Conservation (phyloP, 495 filamentous ascomycete genomes). For the Ascodesmis nigricans region DNA sequence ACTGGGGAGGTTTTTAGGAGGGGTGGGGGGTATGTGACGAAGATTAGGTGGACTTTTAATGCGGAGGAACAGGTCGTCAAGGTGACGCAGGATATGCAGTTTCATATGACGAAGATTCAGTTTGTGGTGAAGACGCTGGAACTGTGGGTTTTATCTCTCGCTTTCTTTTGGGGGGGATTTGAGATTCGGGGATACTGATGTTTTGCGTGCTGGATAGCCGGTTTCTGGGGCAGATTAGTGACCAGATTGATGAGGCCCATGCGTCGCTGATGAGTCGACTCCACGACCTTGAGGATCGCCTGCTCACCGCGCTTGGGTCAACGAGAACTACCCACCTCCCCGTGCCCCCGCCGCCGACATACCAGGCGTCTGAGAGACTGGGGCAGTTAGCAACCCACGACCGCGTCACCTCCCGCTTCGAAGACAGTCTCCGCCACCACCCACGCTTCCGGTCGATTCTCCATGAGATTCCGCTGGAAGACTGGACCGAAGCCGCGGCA, state of each 20-base stretch:
- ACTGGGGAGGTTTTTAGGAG: conserved; percentile 1
- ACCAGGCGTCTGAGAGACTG: too few relatives aligned
- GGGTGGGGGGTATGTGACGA: neutral
- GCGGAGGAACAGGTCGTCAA: neutral
- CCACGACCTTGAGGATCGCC: neutral
- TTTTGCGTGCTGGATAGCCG: too few relatives aligned
- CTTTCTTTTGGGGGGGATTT: too few relatives aligned
- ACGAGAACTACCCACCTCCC: too few relatives aligned
- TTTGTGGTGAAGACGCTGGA: conserved; percentile 3
- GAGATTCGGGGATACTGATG: too few relatives aligned
- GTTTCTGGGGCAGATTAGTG: neutral
- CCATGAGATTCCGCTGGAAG: conserved; percentile 1
- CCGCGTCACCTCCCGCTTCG: too few relatives aligned
- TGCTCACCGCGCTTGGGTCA: too few relatives aligned
- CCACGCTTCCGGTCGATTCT: neutral
- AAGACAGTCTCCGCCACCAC: neutral
- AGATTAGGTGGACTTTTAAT: conserved; percentile 1
- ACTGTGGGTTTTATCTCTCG: conserved; percentile 1
- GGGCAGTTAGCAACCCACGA: too few relatives aligned
- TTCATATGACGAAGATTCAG: conserved; percentile 4
- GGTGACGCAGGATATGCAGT: conserved; percentile 1
- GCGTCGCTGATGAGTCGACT: neutral
- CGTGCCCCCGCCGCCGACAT: too few relatives aligned
- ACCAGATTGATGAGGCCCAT: conserved; percentile 1
- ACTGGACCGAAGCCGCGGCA: neutral